Evolutionary conservation across 2,329 filamentous ascomycete species (phyloP), one percentile per base, ranked within the genome.

Genomic region (Escovopsis sp.): DNA sequence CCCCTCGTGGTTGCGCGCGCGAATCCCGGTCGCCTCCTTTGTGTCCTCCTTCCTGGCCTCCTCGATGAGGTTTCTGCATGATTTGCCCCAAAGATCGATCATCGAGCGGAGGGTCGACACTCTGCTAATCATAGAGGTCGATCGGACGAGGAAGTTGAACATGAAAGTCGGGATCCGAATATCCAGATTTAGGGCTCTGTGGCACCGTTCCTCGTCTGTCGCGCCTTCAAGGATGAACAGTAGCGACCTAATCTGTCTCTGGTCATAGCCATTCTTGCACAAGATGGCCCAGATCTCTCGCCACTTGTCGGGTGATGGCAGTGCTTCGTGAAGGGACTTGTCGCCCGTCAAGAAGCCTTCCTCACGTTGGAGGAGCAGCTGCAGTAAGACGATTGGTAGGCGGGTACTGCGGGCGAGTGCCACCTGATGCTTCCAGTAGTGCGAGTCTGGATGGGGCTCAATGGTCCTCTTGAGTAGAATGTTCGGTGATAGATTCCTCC

Each of bases 141-240:
- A 40, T 16, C 59, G 52, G 1, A 61, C 25, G 20, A 62, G 47
- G 43, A 58, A 59, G 14, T 50, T 50, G 14, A 59, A 47, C 27
- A 62, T 47, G 33, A 60, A 60, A 7, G 45, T 45, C 4, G 58
- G 59, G 10, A 49, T 51, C 2, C 44, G 40, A 10, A 37, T 43
- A 15, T 48, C 43, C 12, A 50, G 47, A 40, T 52, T 48, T 31
- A 62, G 39, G n/a, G 58, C 54, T n/a, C 56, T 45, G 24, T 47
- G 39, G 35, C 59, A 61, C 36, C 57, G 52, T 31, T 57, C 49
- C 31, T 60, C 48, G 36, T 61, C 59, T 15, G 49, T 51, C 15
- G 41, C 45, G 15, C 52, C 56, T 14, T 53, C 45, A 13, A 62
- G 47, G 12, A 62, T 53, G 11, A 57, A 46, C 20, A 53, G 30